Evolutionary conservation across 805 yeast species (phyloP), one percentile per base, ranked within the genome.

Genomic region (Nakazawaea molendinolei): DNA sequence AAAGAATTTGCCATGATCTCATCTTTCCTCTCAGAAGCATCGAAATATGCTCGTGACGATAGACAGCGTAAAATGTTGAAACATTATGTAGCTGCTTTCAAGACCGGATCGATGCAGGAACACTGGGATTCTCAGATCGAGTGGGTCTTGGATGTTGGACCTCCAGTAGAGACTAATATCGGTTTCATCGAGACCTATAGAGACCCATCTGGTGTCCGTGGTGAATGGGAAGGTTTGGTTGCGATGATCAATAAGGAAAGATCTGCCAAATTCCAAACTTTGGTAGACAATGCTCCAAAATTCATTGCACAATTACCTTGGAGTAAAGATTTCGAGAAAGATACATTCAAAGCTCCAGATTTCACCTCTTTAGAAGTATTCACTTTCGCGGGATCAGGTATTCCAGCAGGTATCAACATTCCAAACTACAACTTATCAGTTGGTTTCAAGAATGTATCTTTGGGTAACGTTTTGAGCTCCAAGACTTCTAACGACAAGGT

Each of bases 161-260:
- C 96, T 9, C 63, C 63, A 10, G 79, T 79, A 25, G 86, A 79
- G 60, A 77, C 90, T 30, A 86, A 86, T 54, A 74, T 86, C 48
- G 96, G 96, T 0, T 86, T 86, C 55, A 86, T 86, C 48, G 96
- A 86, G 62, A 86, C 95, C 20, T 86, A 86, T 61, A 71, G 96
- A 58, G 96, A 86, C 54, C 95, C 95, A 12, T 74, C 89, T 22
- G 95, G 95, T 31, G 85, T 86, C 31, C 73, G 87, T 51, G 96
- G 95, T 41, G 96, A 86, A 58, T 86, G 92, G 90, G 95, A 86
- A 61, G 86, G 95, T 20, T 63, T 86, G 32, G 92, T 86, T 23
- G 90, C 95, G 15, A 82, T 86, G 75, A 94, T 86, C 38, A 86
- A 86, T 59, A 80, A 82, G 52, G 90, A 85, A 44, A 71, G 94